phyloP scores from a whole-genome alignment of 2,329 filamentous ascomycete genomes.

The Hypoxylon sp. region DNA sequence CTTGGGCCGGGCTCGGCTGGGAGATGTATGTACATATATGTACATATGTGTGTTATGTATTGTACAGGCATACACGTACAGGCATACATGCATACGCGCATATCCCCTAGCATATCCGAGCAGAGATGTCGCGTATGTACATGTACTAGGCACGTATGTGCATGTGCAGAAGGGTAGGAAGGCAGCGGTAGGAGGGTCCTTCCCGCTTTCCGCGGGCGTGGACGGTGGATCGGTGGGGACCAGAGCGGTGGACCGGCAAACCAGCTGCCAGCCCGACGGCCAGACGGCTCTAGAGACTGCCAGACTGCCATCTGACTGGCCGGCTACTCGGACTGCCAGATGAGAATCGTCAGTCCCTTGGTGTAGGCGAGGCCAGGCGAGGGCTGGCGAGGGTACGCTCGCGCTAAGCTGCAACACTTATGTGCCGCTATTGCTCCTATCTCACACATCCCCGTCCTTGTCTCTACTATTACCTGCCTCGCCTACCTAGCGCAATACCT shows the following conservation, averaged over 20 bases:
- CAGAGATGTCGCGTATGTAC: too few relatives aligned
- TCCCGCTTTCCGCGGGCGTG: slow-evolving; percentile 45
- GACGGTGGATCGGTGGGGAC: neutral
- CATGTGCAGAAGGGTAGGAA: slow-evolving; percentile 4
- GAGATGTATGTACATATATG: neutral
- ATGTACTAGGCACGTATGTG: neutral
- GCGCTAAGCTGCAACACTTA: slow-evolving; percentile 34
- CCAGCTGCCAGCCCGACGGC: too few relatives aligned
- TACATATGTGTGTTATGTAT: too few relatives aligned
- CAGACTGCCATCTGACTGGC: too few relatives aligned
- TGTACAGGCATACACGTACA: neutral
- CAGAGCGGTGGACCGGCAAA: slow-evolving; percentile 27
- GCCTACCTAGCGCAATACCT: neutral
- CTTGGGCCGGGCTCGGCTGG: neutral
- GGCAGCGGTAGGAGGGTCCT: slow-evolving; percentile 34
- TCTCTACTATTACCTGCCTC: neutral
- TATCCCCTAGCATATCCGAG: too few relatives aligned
- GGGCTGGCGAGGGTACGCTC: slow-evolving; percentile 24
- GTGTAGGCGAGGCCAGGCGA: too few relatives aligned
- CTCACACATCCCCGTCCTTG: slow-evolving; percentile 6
- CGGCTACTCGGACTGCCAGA: too few relatives aligned
- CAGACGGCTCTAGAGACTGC: too few relatives aligned
- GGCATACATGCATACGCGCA: too few relatives aligned
- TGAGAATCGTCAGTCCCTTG: too few relatives aligned
- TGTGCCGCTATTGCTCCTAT: slow-evolving; percentile 31